Conservation (phyloP, 345 rosid genomes). For the Chamaenerion angustifolium region DNA sequence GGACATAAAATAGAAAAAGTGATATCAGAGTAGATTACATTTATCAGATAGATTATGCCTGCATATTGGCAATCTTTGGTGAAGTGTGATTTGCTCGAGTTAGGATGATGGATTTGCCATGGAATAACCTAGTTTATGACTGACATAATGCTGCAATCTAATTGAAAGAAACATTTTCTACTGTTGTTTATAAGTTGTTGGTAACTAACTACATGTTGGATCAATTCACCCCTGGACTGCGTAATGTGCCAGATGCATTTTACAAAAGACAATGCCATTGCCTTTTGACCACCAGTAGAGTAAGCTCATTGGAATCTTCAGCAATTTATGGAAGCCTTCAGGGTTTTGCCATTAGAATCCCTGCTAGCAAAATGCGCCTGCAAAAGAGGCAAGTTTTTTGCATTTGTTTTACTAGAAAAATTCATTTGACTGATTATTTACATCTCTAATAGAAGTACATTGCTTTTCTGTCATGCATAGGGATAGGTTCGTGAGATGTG, state of each 20-base stretch:
- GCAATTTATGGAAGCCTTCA: slow-evolving; percentile 16
- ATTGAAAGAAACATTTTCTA: no score
- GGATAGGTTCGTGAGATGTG: slow-evolving; percentile 44
- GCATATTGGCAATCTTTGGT: no score
- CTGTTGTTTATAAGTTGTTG: no score
- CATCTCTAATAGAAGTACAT: neutral
- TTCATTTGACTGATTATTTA: neutral
- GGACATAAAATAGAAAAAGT: no score
- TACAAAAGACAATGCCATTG: no score
- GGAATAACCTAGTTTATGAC: no score
- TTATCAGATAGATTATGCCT: no score
- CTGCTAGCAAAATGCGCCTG: slow-evolving; percentile 15
- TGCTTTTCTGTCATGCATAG: slow-evolving; percentile 11
- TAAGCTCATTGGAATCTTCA: slow-evolving; percentile 7
- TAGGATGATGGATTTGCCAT: no score
- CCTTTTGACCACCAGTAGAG: neutral
- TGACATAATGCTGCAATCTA: no score
- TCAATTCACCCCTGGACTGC: neutral
- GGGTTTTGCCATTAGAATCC: slow-evolving; percentile 12
- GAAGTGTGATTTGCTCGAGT: no score
- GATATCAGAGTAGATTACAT: no score
- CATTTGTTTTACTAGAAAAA: neutral
- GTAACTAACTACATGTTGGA: no score
- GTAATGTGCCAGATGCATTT: slow-evolving; percentile 3
- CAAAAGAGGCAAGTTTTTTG: slow-evolving; percentile 34